Percentiles rank a stretch among this genome's conserved stretches.
Evolutionary conservation across 2,329 filamentous ascomycete genomes (phyloP).

Genomic region (Colletotrichum sp.): DNA sequence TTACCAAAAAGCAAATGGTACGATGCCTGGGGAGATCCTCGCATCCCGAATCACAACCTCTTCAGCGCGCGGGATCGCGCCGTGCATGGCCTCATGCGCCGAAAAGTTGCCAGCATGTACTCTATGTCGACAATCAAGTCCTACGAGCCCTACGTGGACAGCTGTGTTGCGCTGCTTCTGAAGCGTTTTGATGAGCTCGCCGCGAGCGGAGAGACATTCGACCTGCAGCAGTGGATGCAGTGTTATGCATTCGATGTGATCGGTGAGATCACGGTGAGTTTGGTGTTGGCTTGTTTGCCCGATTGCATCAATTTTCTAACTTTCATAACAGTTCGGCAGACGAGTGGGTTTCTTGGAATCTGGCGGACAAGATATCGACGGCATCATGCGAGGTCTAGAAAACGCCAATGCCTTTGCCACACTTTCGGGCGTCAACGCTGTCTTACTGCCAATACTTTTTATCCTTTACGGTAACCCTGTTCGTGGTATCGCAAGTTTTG

Average conservation of each 20-base stretch:
- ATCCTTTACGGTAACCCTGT: background rate
- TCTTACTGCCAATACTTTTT: background rate
- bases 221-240: background rate
- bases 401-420: background rate
- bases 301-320: background rate
- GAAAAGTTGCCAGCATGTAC: background rate
- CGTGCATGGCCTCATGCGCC: background rate
- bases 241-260: background rate
- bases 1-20: background rate
- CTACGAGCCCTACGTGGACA: background rate
- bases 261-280: background rate
- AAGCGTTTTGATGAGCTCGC: background rate
- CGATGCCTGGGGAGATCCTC: background rate
- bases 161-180: background rate
- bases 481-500: background rate
- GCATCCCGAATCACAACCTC: background rate
- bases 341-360: background rate
- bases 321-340: background rate
- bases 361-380: background rate
- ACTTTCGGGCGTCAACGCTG: background rate
- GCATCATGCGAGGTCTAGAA: background rate
- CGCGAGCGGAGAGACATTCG: background rate
- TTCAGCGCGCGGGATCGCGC: background rate
- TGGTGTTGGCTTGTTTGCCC: background rate
- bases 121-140: background rate